A percentile compares a stretch with the other conserved stretches of the same genome.
These are phyloP conservation scores for Geotrichum europaeum DNA, from an alignment of 1,139 yeast genomes.

Conservation along the genomic window DNA sequence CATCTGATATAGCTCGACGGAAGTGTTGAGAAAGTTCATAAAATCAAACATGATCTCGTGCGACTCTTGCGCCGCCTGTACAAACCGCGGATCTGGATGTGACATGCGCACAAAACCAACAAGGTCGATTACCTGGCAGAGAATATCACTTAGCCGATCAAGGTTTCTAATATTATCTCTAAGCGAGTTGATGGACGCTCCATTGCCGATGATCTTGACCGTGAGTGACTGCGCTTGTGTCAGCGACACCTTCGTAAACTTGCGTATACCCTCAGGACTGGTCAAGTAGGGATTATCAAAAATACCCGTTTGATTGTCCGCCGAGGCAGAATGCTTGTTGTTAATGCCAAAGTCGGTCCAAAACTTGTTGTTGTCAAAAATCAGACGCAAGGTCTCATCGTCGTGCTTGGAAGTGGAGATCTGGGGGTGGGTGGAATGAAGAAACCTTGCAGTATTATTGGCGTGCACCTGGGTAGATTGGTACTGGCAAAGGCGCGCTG, in stretches of 20 bases:
- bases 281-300: constrained; percentile 65
- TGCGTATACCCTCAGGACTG: constrained; percentile 62
- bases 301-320: constrained; percentile 46
- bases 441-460: neutral
- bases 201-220: constrained; percentile 41
- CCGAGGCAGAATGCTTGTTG: neutral
- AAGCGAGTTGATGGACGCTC: constrained; percentile 29
- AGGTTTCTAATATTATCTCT: constrained; percentile 54
- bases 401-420: neutral
- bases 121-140: constrained; percentile 89
- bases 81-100: constrained; percentile 59
- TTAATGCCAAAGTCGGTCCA: constrained; percentile 10
- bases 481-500: neutral
- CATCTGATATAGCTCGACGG: constrained; percentile 60
- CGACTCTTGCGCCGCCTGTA: constrained; percentile 77
- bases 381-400: constrained; percentile 13
- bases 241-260: constrained; percentile 62
- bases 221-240: constrained; percentile 59
- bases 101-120: constrained; percentile 88
- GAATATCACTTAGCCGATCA: constrained; percentile 79
- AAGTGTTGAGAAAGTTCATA: constrained; percentile 89
- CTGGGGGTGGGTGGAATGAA: neutral
- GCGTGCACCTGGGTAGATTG: neutral
- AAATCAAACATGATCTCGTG: constrained; percentile 88
- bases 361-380: constrained; percentile 16